Conservation (phyloP, 108 stramenopile species). For the Nitzschia palea region DNA sequence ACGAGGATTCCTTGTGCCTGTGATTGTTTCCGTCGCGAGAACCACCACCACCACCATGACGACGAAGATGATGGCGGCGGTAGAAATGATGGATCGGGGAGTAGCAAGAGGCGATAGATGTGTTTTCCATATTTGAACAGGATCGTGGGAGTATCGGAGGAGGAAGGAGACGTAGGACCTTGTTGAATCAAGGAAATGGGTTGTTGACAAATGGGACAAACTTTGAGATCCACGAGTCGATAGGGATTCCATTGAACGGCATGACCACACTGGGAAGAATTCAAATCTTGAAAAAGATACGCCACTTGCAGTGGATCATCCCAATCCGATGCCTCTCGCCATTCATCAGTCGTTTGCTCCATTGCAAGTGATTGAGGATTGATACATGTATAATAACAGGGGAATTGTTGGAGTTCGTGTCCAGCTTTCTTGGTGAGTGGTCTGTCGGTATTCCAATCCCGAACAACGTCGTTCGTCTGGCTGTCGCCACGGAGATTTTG, state of each 20-base stretch:
- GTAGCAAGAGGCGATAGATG: neutral
- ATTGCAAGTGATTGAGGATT: too few species aligned
- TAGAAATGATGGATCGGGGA: too few species aligned
- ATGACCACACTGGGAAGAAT: neutral
- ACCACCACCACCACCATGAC: too few species aligned
- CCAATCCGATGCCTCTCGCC: slow-evolving; percentile 1
- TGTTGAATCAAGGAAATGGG: neutral
- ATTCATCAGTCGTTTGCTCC: too few species aligned
- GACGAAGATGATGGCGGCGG: too few species aligned
- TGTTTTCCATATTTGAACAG: slow-evolving; percentile 7
- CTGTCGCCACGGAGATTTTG: too few species aligned
- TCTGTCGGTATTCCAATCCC: too few species aligned
- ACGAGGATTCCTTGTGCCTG: too few species aligned
- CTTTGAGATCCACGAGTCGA: neutral
- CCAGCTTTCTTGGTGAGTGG: too few species aligned
- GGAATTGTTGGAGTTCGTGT: too few species aligned
- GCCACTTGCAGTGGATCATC: neutral
- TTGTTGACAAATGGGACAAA: slow-evolving; percentile 1
- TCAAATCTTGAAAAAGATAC: neutral
- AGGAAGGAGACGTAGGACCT: neutral
- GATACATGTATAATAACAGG: too few species aligned
- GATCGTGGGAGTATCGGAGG: neutral
- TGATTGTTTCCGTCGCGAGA: slow-evolving; percentile 3
- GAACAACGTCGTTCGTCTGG: too few species aligned
- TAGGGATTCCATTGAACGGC: slow-evolving; percentile 5